A percentile compares a stretch with the other conserved stretches of the same genome.
Evolutionary conservation across 2,329 filamentous ascomycete genomes (phyloP).

Genomic region (Aureobasidium mangrovei): DNA sequence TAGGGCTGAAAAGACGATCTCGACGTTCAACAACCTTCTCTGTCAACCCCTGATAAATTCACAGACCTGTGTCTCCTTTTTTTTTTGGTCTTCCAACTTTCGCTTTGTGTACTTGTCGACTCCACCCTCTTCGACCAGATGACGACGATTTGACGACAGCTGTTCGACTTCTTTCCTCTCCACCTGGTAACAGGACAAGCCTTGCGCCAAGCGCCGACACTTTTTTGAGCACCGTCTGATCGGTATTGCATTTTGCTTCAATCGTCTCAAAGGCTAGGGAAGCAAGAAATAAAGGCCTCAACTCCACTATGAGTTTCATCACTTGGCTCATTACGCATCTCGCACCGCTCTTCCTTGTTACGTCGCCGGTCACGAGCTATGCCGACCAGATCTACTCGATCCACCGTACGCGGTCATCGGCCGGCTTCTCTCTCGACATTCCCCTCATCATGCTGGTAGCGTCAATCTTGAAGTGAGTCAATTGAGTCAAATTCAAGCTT

Average conservation of each 20-base stretch:
- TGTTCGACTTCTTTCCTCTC: background rate
- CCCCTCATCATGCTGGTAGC: conserved; percentile 59
- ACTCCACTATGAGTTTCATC: conserved; percentile 17
- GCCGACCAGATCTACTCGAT: conserved; percentile 59
- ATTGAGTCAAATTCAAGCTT: background rate
- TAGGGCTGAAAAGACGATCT: conserved; percentile 5
- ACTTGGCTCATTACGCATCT: conserved; percentile 28
- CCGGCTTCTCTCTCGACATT: conserved; percentile 58
- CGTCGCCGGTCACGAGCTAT: conserved; percentile 57
- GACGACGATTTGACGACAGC: background rate
- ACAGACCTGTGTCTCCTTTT: background rate
- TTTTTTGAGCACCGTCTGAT: background rate
- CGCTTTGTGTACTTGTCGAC: background rate
- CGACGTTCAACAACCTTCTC: conserved; percentile 7
- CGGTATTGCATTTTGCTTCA: background rate
- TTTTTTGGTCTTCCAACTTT: background rate
- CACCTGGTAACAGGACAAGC: background rate
- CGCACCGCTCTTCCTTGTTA: conserved; percentile 41
- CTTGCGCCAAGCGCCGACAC: conserved; percentile 1
- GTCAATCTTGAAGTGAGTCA: conserved; percentile 50
- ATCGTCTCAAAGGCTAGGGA: background rate
- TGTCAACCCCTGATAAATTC: conserved; percentile 11
- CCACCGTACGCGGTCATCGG: conserved; percentile 49
- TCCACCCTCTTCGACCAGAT: background rate
- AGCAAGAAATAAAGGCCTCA: background rate